Percentiles rank a stretch among this genome's conserved stretches.
phyloP scores from a whole-genome alignment of 495 filamentous ascomycete species.

The Gamarada debralockiae region DNA sequence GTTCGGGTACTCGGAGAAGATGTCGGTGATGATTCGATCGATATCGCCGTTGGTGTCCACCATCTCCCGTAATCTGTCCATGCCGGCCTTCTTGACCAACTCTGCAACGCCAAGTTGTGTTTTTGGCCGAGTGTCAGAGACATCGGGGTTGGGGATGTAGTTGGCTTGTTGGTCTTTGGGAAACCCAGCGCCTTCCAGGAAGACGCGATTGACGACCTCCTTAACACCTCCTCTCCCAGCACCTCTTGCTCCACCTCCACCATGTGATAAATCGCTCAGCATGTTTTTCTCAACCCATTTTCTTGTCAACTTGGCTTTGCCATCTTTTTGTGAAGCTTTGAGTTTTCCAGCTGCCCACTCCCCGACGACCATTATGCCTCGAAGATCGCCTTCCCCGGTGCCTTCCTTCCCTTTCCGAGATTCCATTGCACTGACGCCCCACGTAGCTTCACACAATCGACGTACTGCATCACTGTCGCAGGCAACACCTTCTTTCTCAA shows the following conservation, averaged over 20 bases:
- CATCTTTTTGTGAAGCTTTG: slow-evolving; percentile 41
- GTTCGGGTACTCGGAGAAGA: slow-evolving; percentile 79
- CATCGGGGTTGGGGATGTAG: slow-evolving; percentile 16
- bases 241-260: slow-evolving; percentile 72
- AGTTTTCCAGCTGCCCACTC: slow-evolving; percentile 92
- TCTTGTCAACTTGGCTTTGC: slow-evolving; percentile 55
- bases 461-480: slow-evolving; percentile 85
- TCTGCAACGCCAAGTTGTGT: slow-evolving; percentile 64
- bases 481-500: slow-evolving; percentile 78
- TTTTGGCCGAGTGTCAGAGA: slow-evolving; percentile 40
- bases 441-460: slow-evolving; percentile 85
- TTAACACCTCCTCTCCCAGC: slow-evolving; percentile 64
- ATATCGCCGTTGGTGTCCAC: slow-evolving; percentile 84
- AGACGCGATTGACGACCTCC: slow-evolving; percentile 81
- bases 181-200: slow-evolving; percentile 83
- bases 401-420: slow-evolving; percentile 33
- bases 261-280: slow-evolving; percentile 63
- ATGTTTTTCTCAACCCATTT: slow-evolving; percentile 83
- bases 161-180: slow-evolving; percentile 27
- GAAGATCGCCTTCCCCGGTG: slow-evolving; percentile 83
- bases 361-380: slow-evolving; percentile 87
- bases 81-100: slow-evolving; percentile 68
- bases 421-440: slow-evolving; percentile 63
- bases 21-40: slow-evolving; percentile 75
- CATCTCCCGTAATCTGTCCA: slow-evolving; percentile 80